Percentiles rank a stretch among this genome's conserved stretches.
Evolutionary conservation across 2,329 filamentous ascomycete genomes (phyloP).

Genomic region (Sporothrix protearum): DNA sequence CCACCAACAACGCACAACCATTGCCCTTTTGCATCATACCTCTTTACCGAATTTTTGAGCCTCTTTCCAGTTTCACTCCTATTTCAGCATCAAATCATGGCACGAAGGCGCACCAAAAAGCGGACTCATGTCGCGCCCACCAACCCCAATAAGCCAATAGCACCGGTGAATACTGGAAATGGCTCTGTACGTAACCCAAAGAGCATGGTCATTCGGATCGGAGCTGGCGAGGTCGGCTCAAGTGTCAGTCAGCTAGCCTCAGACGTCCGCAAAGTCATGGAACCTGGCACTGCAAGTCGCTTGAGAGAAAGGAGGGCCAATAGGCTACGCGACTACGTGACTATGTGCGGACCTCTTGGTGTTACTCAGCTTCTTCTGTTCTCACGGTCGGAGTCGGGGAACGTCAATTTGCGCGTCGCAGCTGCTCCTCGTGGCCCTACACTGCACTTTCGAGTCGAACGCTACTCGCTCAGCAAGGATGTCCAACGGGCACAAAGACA

Average conservation of each 20-base stretch:
- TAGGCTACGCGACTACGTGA: slow-evolving; percentile 83
- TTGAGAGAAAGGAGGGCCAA: slow-evolving; percentile 88
- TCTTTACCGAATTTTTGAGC: background rate
- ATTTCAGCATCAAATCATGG: slow-evolving; percentile 53
- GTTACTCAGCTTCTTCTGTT: slow-evolving; percentile 92
- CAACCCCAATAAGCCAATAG: slow-evolving; percentile 52
- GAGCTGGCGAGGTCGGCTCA: slow-evolving; percentile 86
- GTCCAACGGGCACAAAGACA: slow-evolving; percentile 79
- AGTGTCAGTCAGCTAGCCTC: slow-evolving; percentile 87
- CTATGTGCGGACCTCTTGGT: slow-evolving; percentile 91
- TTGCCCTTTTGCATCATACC: too few species aligned
- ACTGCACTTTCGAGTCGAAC: slow-evolving; percentile 88
- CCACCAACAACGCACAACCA: too few species aligned
- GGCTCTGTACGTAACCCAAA: slow-evolving; percentile 71
- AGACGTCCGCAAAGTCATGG: slow-evolving; percentile 91
- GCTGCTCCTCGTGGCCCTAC: slow-evolving; percentile 88
- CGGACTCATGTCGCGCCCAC: slow-evolving; percentile 73
- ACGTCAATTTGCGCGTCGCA: slow-evolving; percentile 86
- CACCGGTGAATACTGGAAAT: slow-evolving; percentile 54
- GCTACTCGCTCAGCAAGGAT: slow-evolving; percentile 91
- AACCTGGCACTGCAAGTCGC: slow-evolving; percentile 85
- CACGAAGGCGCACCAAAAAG: slow-evolving; percentile 78
- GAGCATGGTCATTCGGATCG: slow-evolving; percentile 97
- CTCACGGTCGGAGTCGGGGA: slow-evolving; percentile 82
- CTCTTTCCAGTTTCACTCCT: background rate